phyloP scores from a whole-genome alignment of 1,139 yeast species.

The Taphrina communis region DNA sequence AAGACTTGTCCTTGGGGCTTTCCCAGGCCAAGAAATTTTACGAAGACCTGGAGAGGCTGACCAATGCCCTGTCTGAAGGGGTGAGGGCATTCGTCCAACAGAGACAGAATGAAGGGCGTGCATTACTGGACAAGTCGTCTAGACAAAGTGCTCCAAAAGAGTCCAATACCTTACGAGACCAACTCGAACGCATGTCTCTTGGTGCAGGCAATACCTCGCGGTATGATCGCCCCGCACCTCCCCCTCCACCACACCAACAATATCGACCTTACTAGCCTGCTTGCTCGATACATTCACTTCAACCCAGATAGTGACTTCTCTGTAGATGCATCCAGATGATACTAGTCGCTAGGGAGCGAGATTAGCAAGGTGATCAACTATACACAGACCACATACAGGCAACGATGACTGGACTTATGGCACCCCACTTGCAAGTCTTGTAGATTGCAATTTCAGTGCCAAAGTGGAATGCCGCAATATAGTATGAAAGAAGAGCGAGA shows the following conservation, averaged over 20 bases:
- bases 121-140: conserved; percentile 1
- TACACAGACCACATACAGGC: conserved; percentile 49
- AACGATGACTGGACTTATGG: conserved; percentile 81
- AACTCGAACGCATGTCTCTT: conserved; percentile 25
- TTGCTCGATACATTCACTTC: not conserved
- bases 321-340: conserved; percentile 34
- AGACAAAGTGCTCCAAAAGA: conserved; percentile 3
- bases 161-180: conserved; percentile 8
- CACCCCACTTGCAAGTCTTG: conserved; percentile 80
- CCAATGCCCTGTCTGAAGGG: conserved; percentile 5
- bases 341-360: conserved; percentile 22
- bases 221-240: conserved; percentile 20
- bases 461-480: conserved; percentile 85
- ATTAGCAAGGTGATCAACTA: not conserved
- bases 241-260: conserved; percentile 12
- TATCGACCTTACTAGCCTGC: not conserved
- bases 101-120: conserved; percentile 33
- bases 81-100: conserved; percentile 13
- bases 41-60: conserved; percentile 54
- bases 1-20: conserved; percentile 63
- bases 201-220: conserved; percentile 4
- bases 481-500: conserved; percentile 75
- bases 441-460: conserved; percentile 79
- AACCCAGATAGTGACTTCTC: conserved; percentile 18
- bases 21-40: conserved; percentile 70